These are phyloP conservation scores for Stropharia rugosoannulata DNA, from an alignment of 768 basidiomycete species.

Conservation along the genomic window DNA sequence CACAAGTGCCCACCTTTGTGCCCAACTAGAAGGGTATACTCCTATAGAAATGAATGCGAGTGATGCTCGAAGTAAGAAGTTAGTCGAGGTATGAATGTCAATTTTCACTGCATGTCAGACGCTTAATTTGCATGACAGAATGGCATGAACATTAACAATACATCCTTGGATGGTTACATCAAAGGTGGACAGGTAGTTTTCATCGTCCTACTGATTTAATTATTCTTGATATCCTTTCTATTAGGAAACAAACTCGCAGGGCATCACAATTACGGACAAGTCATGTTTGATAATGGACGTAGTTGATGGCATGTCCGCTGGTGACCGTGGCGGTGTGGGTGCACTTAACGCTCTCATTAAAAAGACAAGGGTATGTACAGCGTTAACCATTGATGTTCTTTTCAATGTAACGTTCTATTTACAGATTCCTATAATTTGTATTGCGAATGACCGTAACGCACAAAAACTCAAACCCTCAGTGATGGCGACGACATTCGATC, in stretches of 20 bases:
- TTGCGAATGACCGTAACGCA: constrained; percentile 87
- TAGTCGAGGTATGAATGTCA: constrained; percentile 71
- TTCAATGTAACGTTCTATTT: background rate
- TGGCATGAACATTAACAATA: constrained; percentile 88
- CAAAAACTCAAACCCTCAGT: constrained; percentile 94
- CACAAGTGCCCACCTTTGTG: constrained; percentile 90
- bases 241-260: constrained; percentile 60
- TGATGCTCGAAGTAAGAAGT: constrained; percentile 93
- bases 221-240: background rate
- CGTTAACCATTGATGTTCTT: background rate
- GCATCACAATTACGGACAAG: constrained; percentile 72
- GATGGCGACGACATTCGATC: constrained; percentile 61
- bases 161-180: constrained; percentile 86
- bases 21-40: constrained; percentile 86
- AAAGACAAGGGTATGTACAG: constrained; percentile 71
- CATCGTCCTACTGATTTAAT: background rate
- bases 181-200: constrained; percentile 48
- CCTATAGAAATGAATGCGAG: constrained; percentile 97
- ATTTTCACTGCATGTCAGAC: background rate
- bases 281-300: constrained; percentile 98
- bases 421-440: constrained; percentile 95
- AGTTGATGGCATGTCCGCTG: constrained; percentile 98
- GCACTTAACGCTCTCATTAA: constrained; percentile 90
- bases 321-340: constrained; percentile 95
- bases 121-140: constrained; percentile 43